Percentiles rank a stretch among this genome's conserved stretches.
Evolutionary conservation across 352 stramenopile genomes (phyloP).

Genomic region (Phytophthora pinifolia): DNA sequence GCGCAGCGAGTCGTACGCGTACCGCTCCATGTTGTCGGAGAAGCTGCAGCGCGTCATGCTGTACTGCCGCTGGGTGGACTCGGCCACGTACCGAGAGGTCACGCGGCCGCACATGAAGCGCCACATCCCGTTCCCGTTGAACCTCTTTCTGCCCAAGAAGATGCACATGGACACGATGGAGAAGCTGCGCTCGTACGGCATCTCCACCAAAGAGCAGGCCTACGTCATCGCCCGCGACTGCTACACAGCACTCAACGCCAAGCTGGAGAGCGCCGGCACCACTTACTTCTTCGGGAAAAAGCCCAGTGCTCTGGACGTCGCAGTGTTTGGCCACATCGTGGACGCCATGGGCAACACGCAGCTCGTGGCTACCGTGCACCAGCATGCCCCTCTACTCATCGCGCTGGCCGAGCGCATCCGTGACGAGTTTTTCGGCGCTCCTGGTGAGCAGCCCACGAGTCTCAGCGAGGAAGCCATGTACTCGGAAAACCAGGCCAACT

Average conservation of each 20-base stretch:
- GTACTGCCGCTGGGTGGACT: slow-evolving; percentile 86
- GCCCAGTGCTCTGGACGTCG: slow-evolving; percentile 72
- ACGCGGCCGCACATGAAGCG: slow-evolving; percentile 82
- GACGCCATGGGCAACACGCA: slow-evolving; percentile 78
- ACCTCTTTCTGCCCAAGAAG: slow-evolving; percentile 83
- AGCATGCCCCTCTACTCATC: slow-evolving; percentile 76
- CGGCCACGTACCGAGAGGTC: slow-evolving; percentile 82
- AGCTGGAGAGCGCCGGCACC: slow-evolving; percentile 56
- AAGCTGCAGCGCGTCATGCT: slow-evolving; percentile 81
- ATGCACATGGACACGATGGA: slow-evolving; percentile 76
- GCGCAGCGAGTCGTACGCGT: slow-evolving; percentile 82
- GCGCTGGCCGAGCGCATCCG: slow-evolving; percentile 71
- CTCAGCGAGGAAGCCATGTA: slow-evolving; percentile 46
- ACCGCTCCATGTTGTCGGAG: slow-evolving; percentile 79
- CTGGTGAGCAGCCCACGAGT: slow-evolving; percentile 36
- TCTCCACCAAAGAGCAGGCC: slow-evolving; percentile 74
- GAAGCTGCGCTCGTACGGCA: slow-evolving; percentile 50
- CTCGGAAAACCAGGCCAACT: slow-evolving; percentile 78
- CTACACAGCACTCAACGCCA: slow-evolving; percentile 83
- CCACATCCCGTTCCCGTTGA: slow-evolving; percentile 81
- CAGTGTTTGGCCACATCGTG: slow-evolving; percentile 83
- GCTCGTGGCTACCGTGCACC: slow-evolving; percentile 64
- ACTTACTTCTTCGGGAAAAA: slow-evolving; percentile 73
- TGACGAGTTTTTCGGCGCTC: slow-evolving; percentile 65
- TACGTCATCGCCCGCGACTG: slow-evolving; percentile 85